Percentiles rank a stretch among this genome's conserved stretches.
Evolutionary conservation across 371 early-diverging fungal species (phyloP).

Genomic region (Mucor sp.): DNA sequence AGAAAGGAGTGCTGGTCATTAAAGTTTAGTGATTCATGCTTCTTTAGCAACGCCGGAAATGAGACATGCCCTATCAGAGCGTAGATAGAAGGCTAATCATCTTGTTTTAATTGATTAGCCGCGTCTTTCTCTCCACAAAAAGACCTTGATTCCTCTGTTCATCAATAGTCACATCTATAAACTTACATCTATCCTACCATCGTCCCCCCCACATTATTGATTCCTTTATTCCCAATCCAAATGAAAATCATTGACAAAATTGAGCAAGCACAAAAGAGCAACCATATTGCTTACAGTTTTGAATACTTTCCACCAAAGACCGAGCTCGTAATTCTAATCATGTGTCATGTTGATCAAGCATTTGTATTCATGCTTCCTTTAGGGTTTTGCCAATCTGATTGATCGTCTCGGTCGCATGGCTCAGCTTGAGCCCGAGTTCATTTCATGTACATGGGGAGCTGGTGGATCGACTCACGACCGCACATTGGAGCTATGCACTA

Average conservation of each 20-base stretch:
- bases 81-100: not conserved
- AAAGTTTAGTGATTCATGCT: not conserved
- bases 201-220: not conserved
- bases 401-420: conserved; percentile 94
- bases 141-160: not conserved
- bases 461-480: conserved; percentile 91
- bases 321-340: conserved; percentile 60
- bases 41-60: not conserved
- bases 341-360: not conserved
- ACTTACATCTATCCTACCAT: not conserved
- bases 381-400: conserved; percentile 88
- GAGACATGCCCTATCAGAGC: not conserved
- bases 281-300: conserved; percentile 75
- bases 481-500: conserved; percentile 81
- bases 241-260: conserved; percentile 71
- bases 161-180: conserved; percentile 24
- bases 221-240: conserved; percentile 1
- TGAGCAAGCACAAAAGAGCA: conserved; percentile 35
- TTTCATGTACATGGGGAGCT: conserved; percentile 97
- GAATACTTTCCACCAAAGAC: conserved; percentile 99
- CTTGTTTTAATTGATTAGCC: not conserved
- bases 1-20: not conserved
- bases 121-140: not conserved
- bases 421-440: conserved; percentile 81
- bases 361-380: not conserved